Evolutionary conservation across 2,329 filamentous ascomycete species (phyloP), one percentile per base, ranked within the genome.

Genomic region (Lomentospora prolificans): DNA sequence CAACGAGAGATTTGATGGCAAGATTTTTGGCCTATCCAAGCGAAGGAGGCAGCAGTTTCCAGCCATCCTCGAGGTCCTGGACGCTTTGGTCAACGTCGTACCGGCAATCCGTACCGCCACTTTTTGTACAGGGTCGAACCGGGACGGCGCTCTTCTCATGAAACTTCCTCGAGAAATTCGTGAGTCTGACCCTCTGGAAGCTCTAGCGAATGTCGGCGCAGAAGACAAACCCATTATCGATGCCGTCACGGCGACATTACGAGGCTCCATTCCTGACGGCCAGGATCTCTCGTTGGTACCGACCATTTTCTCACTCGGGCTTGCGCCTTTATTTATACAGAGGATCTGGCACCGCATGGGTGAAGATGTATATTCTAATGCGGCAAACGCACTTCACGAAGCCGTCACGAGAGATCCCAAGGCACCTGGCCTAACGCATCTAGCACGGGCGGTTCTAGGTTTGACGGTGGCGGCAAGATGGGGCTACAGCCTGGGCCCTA

Each of bases 61-160:
- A 1, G 90, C 91, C 28, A 90, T 96, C 30, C 82, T 84, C 0
- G 82, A 89, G 28, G 82, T 96, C 3, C 82, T 96, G n/a, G 81
- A 86, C 30, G 85, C 87, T 17, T 79, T 96, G 14, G 75, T 86
- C 30, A 73, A 80, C 41, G 80, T 84, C 1, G 76, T 95, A 2
- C 87, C 87, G 3, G 76, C 76, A 46, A 85, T 95, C 61, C 81
- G 82, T 46, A 77, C 80, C 24, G 87, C 91, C 2, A 86, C 85
- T 1, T 96, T 96, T 69, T 95, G 90, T 65, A 86, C 89, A 62
- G 89, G 91, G 19, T 91, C 90, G 6, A 91, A 96, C 59, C 78
- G 90, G 41, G 90, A 96, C 69, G 91, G 91, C 0, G 84, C 84
- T 46, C 72, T 96, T 39, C 90, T 89, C 70, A 82, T 87, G 69